A percentile compares a stretch with the other conserved stretches of the same genome.
phyloP scores from a whole-genome alignment of 768 basidiomycete species.

The Suillus clintonianus region DNA sequence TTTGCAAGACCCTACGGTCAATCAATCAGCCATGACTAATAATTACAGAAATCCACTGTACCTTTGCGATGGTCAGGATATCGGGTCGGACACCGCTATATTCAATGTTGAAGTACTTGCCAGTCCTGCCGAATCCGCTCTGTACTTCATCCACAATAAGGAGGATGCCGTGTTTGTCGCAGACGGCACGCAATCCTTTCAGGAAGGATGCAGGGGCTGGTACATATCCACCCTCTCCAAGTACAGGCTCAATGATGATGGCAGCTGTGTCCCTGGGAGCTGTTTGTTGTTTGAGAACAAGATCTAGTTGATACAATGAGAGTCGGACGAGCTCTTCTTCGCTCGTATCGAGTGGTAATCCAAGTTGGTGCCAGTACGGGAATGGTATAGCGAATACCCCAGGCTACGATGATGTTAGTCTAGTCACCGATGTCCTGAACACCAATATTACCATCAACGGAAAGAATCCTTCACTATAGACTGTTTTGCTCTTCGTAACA shows the following conservation, averaged over 20 bases:
- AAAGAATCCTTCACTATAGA: constrained; percentile 77
- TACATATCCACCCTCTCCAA: constrained; percentile 96
- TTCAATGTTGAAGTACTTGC: constrained; percentile 79
- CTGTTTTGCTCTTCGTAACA: constrained; percentile 90
- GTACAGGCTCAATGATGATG: constrained; percentile 89
- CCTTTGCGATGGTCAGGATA: constrained; percentile 89
- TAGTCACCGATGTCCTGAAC: neutral
- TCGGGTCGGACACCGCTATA: constrained; percentile 87
- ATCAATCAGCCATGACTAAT: constrained; percentile 8
- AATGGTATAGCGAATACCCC: constrained; percentile 81
- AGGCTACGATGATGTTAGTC: constrained; percentile 49
- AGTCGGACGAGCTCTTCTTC: constrained; percentile 57
- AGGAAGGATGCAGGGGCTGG: constrained; percentile 82
- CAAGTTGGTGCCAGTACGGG: constrained; percentile 92
- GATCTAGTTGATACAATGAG: constrained; percentile 79
- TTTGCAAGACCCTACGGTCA: constrained; percentile 71
- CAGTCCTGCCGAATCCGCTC: constrained; percentile 87
- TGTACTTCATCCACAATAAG: constrained; percentile 89
- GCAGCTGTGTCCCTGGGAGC: constrained; percentile 87
- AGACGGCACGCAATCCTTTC: constrained; percentile 76
- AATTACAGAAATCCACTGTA: constrained; percentile 20
- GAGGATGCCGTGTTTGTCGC: constrained; percentile 83
- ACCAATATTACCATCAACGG: constrained; percentile 74
- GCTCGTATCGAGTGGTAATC: constrained; percentile 55
- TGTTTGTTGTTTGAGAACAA: constrained; percentile 79